phyloP scores from a whole-genome alignment of 2,329 filamentous ascomycete species.

The Paraphoma sp. region DNA sequence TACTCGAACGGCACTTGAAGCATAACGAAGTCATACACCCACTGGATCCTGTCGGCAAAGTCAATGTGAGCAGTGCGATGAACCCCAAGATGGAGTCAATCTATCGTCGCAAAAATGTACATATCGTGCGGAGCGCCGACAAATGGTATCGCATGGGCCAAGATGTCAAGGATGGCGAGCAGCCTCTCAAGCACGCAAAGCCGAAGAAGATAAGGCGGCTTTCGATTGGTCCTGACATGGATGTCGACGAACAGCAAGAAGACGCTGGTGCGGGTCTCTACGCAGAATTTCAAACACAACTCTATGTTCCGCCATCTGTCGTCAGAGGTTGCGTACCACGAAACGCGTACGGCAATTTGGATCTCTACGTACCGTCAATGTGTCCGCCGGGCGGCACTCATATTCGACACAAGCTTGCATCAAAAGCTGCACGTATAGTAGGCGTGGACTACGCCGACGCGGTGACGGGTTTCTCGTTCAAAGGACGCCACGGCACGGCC shows the following conservation, averaged over 20 bases:
- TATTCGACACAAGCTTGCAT: slow-evolving; percentile 64
- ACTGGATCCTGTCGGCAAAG: slow-evolving; percentile 75
- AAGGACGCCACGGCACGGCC: slow-evolving; percentile 83
- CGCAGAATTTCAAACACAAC: slow-evolving; percentile 67
- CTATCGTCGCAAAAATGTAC: slow-evolving; percentile 82
- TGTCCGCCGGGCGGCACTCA: slow-evolving; percentile 66
- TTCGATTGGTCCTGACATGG: slow-evolving; percentile 37
- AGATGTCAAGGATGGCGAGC: slow-evolving; percentile 76
- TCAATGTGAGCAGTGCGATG: slow-evolving; percentile 68
- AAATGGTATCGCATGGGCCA: slow-evolving; percentile 91
- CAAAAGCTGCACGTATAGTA: slow-evolving; percentile 75
- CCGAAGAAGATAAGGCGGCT: slow-evolving; percentile 37
- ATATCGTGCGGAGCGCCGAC: slow-evolving; percentile 77
- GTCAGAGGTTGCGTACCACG: slow-evolving; percentile 72
- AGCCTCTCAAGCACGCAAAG: slow-evolving; percentile 75
- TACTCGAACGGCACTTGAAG: slow-evolving; percentile 82
- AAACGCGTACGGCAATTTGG: slow-evolving; percentile 68
- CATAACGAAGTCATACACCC: slow-evolving; percentile 83
- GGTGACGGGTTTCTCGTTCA: slow-evolving; percentile 88
- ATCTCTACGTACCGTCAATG: slow-evolving; percentile 70
- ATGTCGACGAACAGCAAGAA: slow-evolving; percentile 44
- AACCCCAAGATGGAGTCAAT: slow-evolving; percentile 73
- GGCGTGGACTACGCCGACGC: slow-evolving; percentile 88
- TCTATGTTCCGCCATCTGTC: slow-evolving; percentile 79
- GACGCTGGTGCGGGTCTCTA: slow-evolving; percentile 63